Evolutionary conservation across 2,329 filamentous ascomycete species (phyloP), one percentile per base, ranked within the genome.

Genomic region (Domatiomyces globalis): DNA sequence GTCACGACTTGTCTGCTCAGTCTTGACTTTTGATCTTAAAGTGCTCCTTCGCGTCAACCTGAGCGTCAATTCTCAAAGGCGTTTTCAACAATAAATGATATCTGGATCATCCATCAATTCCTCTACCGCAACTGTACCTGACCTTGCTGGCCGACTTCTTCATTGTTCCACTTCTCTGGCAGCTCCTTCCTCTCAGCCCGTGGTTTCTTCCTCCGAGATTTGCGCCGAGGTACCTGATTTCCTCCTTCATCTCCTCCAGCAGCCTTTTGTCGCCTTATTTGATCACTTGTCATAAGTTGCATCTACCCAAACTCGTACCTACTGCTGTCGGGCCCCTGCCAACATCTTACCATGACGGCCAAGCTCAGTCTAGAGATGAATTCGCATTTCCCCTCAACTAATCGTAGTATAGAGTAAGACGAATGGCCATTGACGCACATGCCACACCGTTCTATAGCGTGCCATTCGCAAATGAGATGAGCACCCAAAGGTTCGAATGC

Each of bases 71-170:
- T 22, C 20, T 45, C 17, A 45, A 63, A 0, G 70, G 69, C 0
- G 70, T 65, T 45, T 70, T 66, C 22, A 75, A 25, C 22, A 63
- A 1, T 63, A 59, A 1, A 66, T 55, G 22, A 67, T 65, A 2
- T 65, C 55, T 2, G 67, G 66, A 50, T 70, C 66, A 54, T 73
- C 65, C 12, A 78, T 57, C 54, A 79, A 59, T 25, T 65, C 65
- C 46, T 76, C 73, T 18, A 79, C 66, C 2, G 69, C 70, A 51
- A 74, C 67, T 56, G 73, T 66, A 43, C 75, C 72, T 1, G 76
- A 6, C 22, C 68, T 47, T 74, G 70, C 19, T 71, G 69, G 58
- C 74, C 71, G 1, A 71, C 70, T 58, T 69, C 71, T 58, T 71
- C 69, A 42, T 61, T 62, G 19, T 56, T 64, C 66, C 67, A 69